Evolutionary conservation across 2,329 filamentous ascomycete genomes (phyloP), one percentile per base, ranked within the genome.

Genomic region (Emmonsiellopsis sp.): DNA sequence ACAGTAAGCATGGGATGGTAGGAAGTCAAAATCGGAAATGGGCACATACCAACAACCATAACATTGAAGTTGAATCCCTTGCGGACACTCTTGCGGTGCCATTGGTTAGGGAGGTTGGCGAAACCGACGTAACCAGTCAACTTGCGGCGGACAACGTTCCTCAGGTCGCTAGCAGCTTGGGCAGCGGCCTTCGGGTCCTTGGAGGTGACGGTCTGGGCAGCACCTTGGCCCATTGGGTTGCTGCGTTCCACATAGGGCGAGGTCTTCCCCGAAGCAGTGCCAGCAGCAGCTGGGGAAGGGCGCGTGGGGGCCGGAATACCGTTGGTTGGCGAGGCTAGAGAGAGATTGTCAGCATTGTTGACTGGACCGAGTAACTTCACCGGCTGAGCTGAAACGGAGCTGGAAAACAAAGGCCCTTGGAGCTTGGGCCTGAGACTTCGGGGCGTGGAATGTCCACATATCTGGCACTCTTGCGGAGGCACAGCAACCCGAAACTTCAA

Each of bases 21-120:
- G 20, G 31, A 26, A 20, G 51, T 34, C 1, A 41, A 37, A 2
- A 20, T 43, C 30, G n/a, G 38, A 20, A 9, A 32, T 42, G 16
- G 26, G 43, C 45, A 85, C 91, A 69, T 80, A 97, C 93, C 93
- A 76, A 98, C 93, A 75, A 98, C 93, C 93, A 98, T 98, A 64
- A 98, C 93, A 72, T 98, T 98, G 82, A 98, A 98, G 83, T 97
- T 98, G 83, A 98, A 98, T 58, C 93, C 93, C 77, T 98, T 98
- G 71, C 93, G 89, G 67, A 98, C 93, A 83, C 91, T 96, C 86
- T 98, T 98, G 75, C 93, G 92, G 80, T 98, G 93, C 93, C 93
- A 98, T 77, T 98, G 93, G 78, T 98, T 98, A 60, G 93, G 93
- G 70, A 98, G 77, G 73, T 98, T 98, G 73, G 93, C 93, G 69